phyloP scores from a whole-genome alignment of 2,329 filamentous ascomycete genomes.

The Proliferodiscus dingleyae region DNA sequence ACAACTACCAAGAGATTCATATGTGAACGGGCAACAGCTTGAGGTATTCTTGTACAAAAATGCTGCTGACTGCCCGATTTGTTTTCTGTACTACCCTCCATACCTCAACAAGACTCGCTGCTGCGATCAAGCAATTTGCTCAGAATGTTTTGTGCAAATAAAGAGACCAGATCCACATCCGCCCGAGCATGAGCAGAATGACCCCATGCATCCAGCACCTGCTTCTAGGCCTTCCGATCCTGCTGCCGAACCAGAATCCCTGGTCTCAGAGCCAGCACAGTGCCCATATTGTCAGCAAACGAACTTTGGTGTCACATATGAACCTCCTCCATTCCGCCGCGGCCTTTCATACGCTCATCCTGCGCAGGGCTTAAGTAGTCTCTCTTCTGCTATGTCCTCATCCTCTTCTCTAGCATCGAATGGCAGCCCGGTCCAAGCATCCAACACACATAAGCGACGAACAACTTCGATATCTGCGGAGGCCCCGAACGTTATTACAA shows the following conservation, averaged over 20 bases:
- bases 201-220: slow-evolving; percentile 22
- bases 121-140: slow-evolving; percentile 94
- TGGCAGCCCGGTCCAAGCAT: slow-evolving; percentile 26
- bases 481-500: slow-evolving; percentile 83
- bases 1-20: slow-evolving; percentile 74
- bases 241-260: slow-evolving; percentile 47
- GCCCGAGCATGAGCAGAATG: slow-evolving; percentile 59
- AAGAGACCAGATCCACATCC: slow-evolving; percentile 89
- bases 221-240: slow-evolving; percentile 33
- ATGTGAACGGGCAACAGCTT: slow-evolving; percentile 88
- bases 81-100: slow-evolving; percentile 91
- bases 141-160: slow-evolving; percentile 98
- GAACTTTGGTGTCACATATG: slow-evolving; percentile 95
- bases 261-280: slow-evolving; percentile 85
- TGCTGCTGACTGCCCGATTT: slow-evolving; percentile 87
- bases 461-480: slow-evolving; percentile 73
- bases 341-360: slow-evolving; percentile 67
- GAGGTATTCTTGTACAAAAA: slow-evolving; percentile 94
- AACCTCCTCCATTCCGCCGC: slow-evolving; percentile 80
- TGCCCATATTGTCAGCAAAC: slow-evolving; percentile 95
- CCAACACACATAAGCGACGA: slow-evolving; percentile 42
- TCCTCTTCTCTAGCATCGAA: slow-evolving; percentile 69
- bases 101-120: slow-evolving; percentile 92
- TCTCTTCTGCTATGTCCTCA: slow-evolving; percentile 75
- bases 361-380: slow-evolving; percentile 45